Percentiles rank a stretch among this genome's conserved stretches.
Evolutionary conservation across 441 rosid species (phyloP).

Genomic region (Brassica hybrid): DNA sequence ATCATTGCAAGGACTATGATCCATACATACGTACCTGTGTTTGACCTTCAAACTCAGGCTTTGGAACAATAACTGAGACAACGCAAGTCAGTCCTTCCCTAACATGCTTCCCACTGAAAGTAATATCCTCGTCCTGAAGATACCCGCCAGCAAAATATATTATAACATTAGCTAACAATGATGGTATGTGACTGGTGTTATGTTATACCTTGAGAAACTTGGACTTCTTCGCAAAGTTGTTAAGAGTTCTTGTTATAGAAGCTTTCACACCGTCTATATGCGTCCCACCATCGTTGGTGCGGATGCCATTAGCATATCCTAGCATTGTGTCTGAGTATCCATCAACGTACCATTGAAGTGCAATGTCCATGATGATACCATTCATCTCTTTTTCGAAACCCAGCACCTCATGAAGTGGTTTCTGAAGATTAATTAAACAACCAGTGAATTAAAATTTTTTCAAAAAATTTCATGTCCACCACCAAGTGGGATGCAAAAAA

Average conservation of each 20-base stretch:
- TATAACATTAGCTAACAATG: neutral
- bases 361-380: constrained; percentile 67
- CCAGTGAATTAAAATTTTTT: neutral
- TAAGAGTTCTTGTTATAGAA: constrained; percentile 82
- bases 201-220: constrained; percentile 61
- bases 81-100: constrained; percentile 92
- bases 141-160: constrained; percentile 9
- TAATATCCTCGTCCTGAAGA: constrained; percentile 60
- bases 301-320: constrained; percentile 83
- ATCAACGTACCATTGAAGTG: constrained; percentile 92
- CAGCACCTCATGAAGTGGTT: constrained; percentile 78
- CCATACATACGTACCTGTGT: constrained; percentile 64
- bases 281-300: constrained; percentile 86
- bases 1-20: constrained; percentile 13
- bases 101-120: constrained; percentile 81
- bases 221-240: constrained; percentile 76
- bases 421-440: constrained; percentile 46
- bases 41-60: constrained; percentile 97
- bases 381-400: constrained; percentile 67
- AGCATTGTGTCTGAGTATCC: constrained; percentile 82
- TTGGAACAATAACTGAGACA: constrained; percentile 79
- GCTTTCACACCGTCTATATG: constrained; percentile 85
- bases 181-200: neutral
- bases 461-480: neutral
- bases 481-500: neutral